Evolutionary conservation across 2,329 filamentous ascomycete genomes (phyloP), one percentile per base, ranked within the genome.

Genomic region (Cercospora zeae-maydis): DNA sequence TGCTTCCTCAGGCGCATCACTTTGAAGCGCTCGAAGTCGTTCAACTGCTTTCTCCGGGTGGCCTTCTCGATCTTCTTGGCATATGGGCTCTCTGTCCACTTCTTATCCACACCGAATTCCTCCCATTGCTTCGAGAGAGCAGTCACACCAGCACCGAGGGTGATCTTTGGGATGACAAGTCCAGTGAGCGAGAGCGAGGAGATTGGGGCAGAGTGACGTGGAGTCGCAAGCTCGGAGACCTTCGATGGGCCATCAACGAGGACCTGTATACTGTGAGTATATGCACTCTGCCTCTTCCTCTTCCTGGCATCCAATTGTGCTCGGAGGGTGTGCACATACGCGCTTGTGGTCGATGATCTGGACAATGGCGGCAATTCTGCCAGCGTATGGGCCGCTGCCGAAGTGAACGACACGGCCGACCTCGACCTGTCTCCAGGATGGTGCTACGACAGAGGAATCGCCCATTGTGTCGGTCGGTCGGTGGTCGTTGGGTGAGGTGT

Each of bases 281-380:
- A 53, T 61, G 58, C 58, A 58, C 63, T 66, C 59, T 67, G 55
- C 60, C 55, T 56, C 37, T 45, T 52, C 52, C 37, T 24, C 55
- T 52, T 16, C 47, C 37, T 52, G 62, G 55, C 62, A 49, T 62
- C 59, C 45, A 61, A 24, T 14, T 21, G 62, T 60, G 13, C 39
- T 39, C 47, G 37, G 24, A 54, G 27, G 51, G 37, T 51, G 49
- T 24, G 63, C 24, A 92, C 95, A 80, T 96, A 99, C 95, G 84
- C 95, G 92, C 88, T 96, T 97, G 90, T 99, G 93, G 84, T 99
- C 95, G 84, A 99, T 95, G 82, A 99, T 98, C 88, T 99, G 93
- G 82, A 96, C 92, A 78, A 99, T 93, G 76, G 88, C 84, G 77
- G 93, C 96, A 76, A 98, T 87, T 80, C 91, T 91, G 84, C 93